phyloP scores from a whole-genome alignment of 371 early-diverging fungal genomes.

The Mucor velutinosus region DNA sequence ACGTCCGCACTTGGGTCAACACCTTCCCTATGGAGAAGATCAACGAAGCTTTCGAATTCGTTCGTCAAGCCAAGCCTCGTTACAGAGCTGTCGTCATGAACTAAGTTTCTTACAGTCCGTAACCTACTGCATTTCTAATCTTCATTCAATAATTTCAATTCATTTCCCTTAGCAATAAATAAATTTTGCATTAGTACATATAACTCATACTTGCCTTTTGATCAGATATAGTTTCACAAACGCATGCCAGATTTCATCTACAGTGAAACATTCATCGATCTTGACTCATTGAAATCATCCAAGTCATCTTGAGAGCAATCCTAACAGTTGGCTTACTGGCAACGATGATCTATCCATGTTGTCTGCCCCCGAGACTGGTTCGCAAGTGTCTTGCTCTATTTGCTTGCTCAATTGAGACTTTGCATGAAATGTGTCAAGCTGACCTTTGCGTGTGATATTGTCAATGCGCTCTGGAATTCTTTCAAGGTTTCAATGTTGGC shows the following conservation, averaged over 20 bases:
- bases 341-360: too few species aligned
- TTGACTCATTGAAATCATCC: too few species aligned
- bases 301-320: too few species aligned
- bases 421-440: too few species aligned
- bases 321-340: too few species aligned
- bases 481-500: too few species aligned
- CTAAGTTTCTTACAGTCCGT: constrained; percentile 12
- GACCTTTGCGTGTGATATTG: too few species aligned
- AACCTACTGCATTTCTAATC: neutral
- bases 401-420: too few species aligned
- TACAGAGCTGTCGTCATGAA: constrained; percentile 37
- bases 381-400: too few species aligned
- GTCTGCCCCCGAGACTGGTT: too few species aligned
- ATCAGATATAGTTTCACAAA: neutral
- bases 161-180: constrained; percentile 1
- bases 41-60: constrained; percentile 35
- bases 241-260: neutral
- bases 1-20: constrained; percentile 69
- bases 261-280: neutral
- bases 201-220: neutral
- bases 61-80: constrained; percentile 35
- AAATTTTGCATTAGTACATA: neutral
- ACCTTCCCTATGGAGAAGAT: constrained; percentile 55
- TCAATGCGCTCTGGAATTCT: too few species aligned
- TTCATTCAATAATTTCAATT: constrained; percentile 1